Percentiles rank a stretch among this genome's conserved stretches.
Evolutionary conservation across 306 rosid species (phyloP).

Genomic region (Vicia sativa): DNA sequence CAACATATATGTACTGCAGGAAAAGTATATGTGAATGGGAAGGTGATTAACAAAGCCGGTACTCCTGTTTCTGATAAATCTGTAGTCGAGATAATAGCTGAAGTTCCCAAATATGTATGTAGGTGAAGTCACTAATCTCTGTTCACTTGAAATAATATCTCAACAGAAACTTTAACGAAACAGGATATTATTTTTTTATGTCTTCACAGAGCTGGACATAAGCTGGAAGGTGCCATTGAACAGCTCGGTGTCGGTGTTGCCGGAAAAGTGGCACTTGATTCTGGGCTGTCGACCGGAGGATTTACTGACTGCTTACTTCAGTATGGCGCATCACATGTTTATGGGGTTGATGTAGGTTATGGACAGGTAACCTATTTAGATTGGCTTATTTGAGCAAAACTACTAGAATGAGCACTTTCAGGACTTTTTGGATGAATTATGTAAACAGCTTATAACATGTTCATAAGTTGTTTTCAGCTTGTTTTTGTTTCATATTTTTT

Average conservation of each 20-base stretch:
- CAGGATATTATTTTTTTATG: slow-evolving; percentile 6
- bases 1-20: slow-evolving; percentile 40
- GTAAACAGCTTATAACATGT: too few relatives aligned
- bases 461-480: too few relatives aligned
- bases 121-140: slow-evolving; percentile 70
- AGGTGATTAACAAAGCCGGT: slow-evolving; percentile 79
- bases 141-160: slow-evolving; percentile 3
- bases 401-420: too few relatives aligned
- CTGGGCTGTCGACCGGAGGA: slow-evolving; percentile 96
- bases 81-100: slow-evolving; percentile 77
- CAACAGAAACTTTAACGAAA: slow-evolving; percentile 23
- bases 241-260: slow-evolving; percentile 70
- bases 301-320: slow-evolving; percentile 95
- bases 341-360: slow-evolving; percentile 93
- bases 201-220: slow-evolving; percentile 79
- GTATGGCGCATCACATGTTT: slow-evolving; percentile 86
- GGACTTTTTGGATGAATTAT: too few relatives aligned
- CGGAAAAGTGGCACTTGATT: slow-evolving; percentile 89
- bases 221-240: slow-evolving; percentile 94
- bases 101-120: slow-evolving; percentile 97
- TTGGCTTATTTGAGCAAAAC: too few relatives aligned
- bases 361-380: slow-evolving; percentile 88
- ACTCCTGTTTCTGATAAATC: slow-evolving; percentile 81
- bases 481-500: too few relatives aligned
- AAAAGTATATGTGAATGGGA: slow-evolving; percentile 85